Base-by-base conservation (phyloP, 768 basidiomycete genomes). In the Boletus sp. region DNA sequence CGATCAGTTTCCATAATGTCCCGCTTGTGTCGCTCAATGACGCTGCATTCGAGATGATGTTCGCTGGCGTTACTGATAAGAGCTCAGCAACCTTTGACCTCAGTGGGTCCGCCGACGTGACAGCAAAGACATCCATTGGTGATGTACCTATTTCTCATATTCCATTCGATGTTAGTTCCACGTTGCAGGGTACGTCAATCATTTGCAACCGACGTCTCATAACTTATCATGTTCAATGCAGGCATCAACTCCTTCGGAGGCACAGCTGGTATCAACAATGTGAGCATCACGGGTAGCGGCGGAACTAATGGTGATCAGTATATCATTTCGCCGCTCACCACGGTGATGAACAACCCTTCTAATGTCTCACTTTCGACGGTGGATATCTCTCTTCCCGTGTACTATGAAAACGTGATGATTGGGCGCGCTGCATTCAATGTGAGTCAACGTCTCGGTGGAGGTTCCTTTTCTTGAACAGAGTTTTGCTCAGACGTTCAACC, bases 111-210 rank as follows among this genome's bases (percentile, higher is more conserved):
- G 82, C 83, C 1, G 76, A 85, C 63, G 82, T 89, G 29, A 76
- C 75, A 15, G 87, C 79, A 8, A 80, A 77, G 54, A 88, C 87
- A 2, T 64, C 80, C 4, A 83, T 89, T 37, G 89, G 89, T 12
- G 71, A 88, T 63, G 77, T 90, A 11, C 82, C 83, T 5, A 88
- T 91, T 57, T 73, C 78, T 4, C 81, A 80, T 7, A 85, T 90
- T 60, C 76, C 80, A 0, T 86, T 90, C 67, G 75, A 81, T 50
- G 84, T 90, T 14, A 65, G 74, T 4, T 85, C 87, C 7, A 69
- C 69, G 46, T 60, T 91, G 56, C 77, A 77, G 64, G 86, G 85
- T 80, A 51, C 30, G 67, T 60, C 29, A 12, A 50, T 39, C 11
- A 30, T 30, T 56, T 37, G 17, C 18, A 35, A n/a, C 10, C 33